Conservation (phyloP, 2,329 filamentous ascomycete genomes). For the Zymoseptoria brevis region DNA sequence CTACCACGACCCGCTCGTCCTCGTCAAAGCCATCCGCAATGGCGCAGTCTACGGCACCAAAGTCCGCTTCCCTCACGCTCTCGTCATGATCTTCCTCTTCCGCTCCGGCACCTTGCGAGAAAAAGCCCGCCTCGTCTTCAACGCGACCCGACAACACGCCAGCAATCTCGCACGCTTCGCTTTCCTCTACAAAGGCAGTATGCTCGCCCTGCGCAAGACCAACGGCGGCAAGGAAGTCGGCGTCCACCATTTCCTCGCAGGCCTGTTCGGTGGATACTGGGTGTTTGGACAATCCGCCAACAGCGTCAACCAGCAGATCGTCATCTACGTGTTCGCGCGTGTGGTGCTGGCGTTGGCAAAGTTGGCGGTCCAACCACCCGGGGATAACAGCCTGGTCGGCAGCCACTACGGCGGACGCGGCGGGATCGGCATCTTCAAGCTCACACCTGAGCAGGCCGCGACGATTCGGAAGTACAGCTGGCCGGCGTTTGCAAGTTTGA, state of each 20-base stretch:
- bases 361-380: constrained; percentile 61
- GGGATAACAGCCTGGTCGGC: constrained; percentile 31
- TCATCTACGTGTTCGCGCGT: constrained; percentile 93
- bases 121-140: constrained; percentile 69
- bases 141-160: constrained; percentile 84
- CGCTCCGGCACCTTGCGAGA: constrained; percentile 73
- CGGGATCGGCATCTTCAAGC: constrained; percentile 35
- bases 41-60: constrained; percentile 94
- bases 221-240: constrained; percentile 54
- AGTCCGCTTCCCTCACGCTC: constrained; percentile 94
- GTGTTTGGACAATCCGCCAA: constrained; percentile 70
- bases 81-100: constrained; percentile 98
- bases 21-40: constrained; percentile 92
- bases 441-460: constrained; percentile 34
- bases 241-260: constrained; percentile 79
- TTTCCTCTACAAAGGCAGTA: constrained; percentile 75
- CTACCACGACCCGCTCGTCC: constrained; percentile 74
- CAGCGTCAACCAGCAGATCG: constrained; percentile 89
- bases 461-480: constrained; percentile 60
- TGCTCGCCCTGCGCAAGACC: constrained; percentile 59
- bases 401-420: constrained; percentile 33
- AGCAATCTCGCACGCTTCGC: constrained; percentile 88
- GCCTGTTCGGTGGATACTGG: constrained; percentile 80
- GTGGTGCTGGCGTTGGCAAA: constrained; percentile 79
- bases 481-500: constrained; percentile 84